Percentiles rank a stretch among this genome's conserved stretches.
These are phyloP conservation scores for Ganoderma meredithae DNA, from an alignment of 1,284 basidiomycete species.

Conservation along the genomic window DNA sequence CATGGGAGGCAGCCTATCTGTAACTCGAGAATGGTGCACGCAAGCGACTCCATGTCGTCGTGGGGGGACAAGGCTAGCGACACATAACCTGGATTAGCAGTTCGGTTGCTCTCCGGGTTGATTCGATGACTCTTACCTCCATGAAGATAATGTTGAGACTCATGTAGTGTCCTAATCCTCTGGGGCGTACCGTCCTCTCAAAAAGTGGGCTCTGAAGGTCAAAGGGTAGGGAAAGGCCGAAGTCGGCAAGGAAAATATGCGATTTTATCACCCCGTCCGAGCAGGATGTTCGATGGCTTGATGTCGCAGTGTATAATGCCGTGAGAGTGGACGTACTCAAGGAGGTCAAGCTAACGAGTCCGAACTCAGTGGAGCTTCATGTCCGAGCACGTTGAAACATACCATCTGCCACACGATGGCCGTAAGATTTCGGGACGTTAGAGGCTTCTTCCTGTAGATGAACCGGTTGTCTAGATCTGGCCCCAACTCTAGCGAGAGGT, in stretches of 20 bases:
- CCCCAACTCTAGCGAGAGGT: neutral
- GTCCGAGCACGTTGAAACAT: neutral
- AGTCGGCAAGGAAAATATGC: neutral
- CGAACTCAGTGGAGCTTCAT: neutral
- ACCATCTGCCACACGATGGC: slow-evolving; percentile 1
- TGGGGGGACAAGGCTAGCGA: neutral
- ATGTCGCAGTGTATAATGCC: slow-evolving; percentile 9
- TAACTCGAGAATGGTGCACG: slow-evolving; percentile 2
- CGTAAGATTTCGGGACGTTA: neutral
- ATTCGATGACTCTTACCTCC: neutral
- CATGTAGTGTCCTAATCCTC: neutral
- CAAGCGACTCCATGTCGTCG: neutral
- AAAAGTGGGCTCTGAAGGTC: neutral
- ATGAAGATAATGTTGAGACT: neutral
- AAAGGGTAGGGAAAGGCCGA: slow-evolving; percentile 1
- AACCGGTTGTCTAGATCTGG: neutral
- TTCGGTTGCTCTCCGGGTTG: neutral
- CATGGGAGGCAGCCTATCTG: neutral
- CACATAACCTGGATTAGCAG: neutral
- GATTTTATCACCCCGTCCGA: neutral
- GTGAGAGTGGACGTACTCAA: neutral
- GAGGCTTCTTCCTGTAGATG: neutral
- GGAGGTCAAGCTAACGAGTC: neutral
- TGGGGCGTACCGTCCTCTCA: neutral
- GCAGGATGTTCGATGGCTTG: neutral